Evolutionary conservation across 176 grass and related monocot genomes (phyloP).

Genomic region (Paspalum vaginatum): DNA sequence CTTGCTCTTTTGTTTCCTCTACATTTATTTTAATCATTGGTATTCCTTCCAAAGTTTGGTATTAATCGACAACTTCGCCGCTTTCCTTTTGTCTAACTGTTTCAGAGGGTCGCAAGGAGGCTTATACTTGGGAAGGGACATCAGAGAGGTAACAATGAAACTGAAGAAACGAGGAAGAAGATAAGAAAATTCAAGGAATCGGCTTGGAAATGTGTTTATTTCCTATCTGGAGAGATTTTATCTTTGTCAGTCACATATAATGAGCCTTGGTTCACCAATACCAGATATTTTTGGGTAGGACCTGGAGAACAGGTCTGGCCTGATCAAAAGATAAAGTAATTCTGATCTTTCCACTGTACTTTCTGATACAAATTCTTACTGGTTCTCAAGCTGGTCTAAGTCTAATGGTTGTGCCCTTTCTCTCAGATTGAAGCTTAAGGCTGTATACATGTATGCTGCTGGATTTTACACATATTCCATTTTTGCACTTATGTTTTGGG

Average conservation of each 20-base stretch:
- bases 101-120: slow-evolving; percentile 54
- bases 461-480: slow-evolving; percentile 88
- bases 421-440: slow-evolving; percentile 73
- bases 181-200: slow-evolving; percentile 86
- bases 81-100: neutral
- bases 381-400: slow-evolving; percentile 1
- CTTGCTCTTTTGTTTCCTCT: neutral
- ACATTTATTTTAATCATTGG: slow-evolving; percentile 10
- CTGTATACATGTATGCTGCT: slow-evolving; percentile 84
- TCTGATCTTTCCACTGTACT: neutral
- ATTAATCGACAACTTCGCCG: neutral
- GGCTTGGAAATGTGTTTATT: slow-evolving; percentile 88
- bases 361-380: slow-evolving; percentile 11
- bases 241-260: slow-evolving; percentile 78
- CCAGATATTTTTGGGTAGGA: slow-evolving; percentile 81
- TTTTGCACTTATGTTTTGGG: slow-evolving; percentile 91
- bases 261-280: slow-evolving; percentile 90
- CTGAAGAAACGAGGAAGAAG: slow-evolving; percentile 60
- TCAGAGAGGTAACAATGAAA: slow-evolving; percentile 24
- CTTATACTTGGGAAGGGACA: slow-evolving; percentile 56
- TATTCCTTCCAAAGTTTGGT: neutral
- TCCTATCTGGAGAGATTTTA: slow-evolving; percentile 81
- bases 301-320: slow-evolving; percentile 86
- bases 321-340: slow-evolving; percentile 85
- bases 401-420: slow-evolving; percentile 37